Evolutionary conservation across 768 basidiomycete species (phyloP), one percentile per base, ranked within the genome.

Genomic region (Agaricus sinodeliciosus): DNA sequence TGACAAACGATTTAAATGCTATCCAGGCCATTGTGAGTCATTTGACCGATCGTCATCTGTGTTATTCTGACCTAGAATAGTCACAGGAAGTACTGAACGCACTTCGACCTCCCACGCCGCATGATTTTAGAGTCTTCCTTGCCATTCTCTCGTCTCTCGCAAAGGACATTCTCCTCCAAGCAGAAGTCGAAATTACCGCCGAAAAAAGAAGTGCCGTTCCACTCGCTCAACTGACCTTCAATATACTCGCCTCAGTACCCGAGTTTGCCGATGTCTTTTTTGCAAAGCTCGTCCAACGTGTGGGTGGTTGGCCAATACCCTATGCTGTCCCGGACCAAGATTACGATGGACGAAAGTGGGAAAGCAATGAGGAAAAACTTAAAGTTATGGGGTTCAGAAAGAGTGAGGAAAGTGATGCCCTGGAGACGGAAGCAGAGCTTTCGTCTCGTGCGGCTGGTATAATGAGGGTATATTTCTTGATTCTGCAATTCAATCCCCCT

Each of bases 131-230:
- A n/a, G 69, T 88, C 49, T 94, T 93, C 64, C 66, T 75, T 43
- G 89, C 91, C 46, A 76, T 87, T 18, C 79, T 94, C 42, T 94
- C 90, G 18, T 87, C 93, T n/a, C 79, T 97, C 37, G 75, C 91
- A 43, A 97, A 98, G 64, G 74, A 83, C 15, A 84, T 98, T 55
- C 76, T 97, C 41, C 76, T 89, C 31, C 95, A 97, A 70, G 94
- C 94, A 15, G 94, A 96, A 71, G 87, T 85, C 0, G 95, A 98
- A 67, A 90, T 95, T 8, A 76, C 87, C 1, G 93, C 94, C 2
- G 90, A 94, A 67, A 84, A 87, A 61, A 82, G 83, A 27, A 87
- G 87, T 19, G 94, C 93, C 0, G 74, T 77, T 35, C 95, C 95
- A 0, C 78, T 99, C 19, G 90, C 89, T 0, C 78, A 80, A 28